Conservation (phyloP, 352 stramenopile genomes). For the Halophytophthora polymorphica region DNA sequence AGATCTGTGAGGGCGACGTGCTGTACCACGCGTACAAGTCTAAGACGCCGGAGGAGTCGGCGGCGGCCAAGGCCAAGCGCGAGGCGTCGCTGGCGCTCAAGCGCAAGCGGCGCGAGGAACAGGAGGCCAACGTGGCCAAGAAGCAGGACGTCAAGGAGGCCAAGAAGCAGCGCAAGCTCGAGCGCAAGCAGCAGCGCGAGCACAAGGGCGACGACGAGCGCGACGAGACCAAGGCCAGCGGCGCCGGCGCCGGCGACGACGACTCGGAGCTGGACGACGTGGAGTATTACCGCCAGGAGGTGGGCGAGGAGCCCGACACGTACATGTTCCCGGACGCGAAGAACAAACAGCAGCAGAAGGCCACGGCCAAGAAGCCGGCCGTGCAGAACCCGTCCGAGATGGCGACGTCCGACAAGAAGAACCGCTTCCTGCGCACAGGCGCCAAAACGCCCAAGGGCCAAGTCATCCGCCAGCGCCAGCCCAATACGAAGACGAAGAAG, state of each 20-base stretch:
- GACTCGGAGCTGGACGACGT: slow-evolving; percentile 72
- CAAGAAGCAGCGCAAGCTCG: slow-evolving; percentile 72
- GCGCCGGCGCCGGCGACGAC: slow-evolving; percentile 26
- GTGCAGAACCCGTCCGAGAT: slow-evolving; percentile 56
- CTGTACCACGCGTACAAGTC: slow-evolving; percentile 95
- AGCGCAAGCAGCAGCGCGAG: slow-evolving; percentile 56
- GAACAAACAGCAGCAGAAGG: slow-evolving; percentile 49
- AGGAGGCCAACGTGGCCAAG: slow-evolving; percentile 86
- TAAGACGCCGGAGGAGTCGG: slow-evolving; percentile 85
- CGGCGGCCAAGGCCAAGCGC: slow-evolving; percentile 76
- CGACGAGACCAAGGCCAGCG: slow-evolving; percentile 37
- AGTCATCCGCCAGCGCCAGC: slow-evolving; percentile 53
- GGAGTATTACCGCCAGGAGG: slow-evolving; percentile 82
- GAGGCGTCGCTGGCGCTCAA: slow-evolving; percentile 71
- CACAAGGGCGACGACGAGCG: slow-evolving; percentile 47
- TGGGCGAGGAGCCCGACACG: slow-evolving; percentile 74
- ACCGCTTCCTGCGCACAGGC: slow-evolving; percentile 42
- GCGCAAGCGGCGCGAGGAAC: slow-evolving; percentile 83
- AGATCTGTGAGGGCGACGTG: slow-evolving; percentile 95
- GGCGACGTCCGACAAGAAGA: slow-evolving; percentile 63
- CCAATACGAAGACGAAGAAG: too few species aligned
- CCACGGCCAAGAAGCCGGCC: slow-evolving; percentile 8
- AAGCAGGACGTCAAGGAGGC: slow-evolving; percentile 82
- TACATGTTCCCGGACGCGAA: slow-evolving; percentile 66
- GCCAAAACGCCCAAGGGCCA: slow-evolving; percentile 48